These are phyloP conservation scores for Heterotrichella gracilis DNA, from an alignment of 352 stramenopile species.

Conservation along the genomic window DNA sequence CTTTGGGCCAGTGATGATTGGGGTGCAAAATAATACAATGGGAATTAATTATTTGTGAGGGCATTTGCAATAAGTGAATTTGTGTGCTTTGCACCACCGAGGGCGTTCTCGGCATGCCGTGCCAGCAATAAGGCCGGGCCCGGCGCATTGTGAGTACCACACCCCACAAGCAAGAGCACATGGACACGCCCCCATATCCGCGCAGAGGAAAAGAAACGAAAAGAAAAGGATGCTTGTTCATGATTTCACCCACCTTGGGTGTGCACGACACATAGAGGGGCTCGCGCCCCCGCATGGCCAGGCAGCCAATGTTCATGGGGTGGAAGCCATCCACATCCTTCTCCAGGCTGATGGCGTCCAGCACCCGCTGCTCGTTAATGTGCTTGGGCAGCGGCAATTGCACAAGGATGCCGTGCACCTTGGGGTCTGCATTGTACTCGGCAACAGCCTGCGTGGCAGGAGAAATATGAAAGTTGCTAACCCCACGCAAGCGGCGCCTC, in stretches of 20 bases:
- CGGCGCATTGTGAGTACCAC: no score
- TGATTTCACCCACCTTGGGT: constrained; percentile 25
- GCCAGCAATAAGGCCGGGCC: no score
- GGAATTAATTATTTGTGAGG: no score
- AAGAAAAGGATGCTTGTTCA: not conserved
- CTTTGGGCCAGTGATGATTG: no score
- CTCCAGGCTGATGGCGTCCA: constrained; percentile 48
- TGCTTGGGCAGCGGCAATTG: constrained; percentile 68
- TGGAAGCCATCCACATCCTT: constrained; percentile 97
- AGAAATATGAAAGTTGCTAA: no score
- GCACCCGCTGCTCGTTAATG: constrained; percentile 56
- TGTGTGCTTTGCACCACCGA: no score
- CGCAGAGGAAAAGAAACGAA: not conserved
- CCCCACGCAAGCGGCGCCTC: no score
- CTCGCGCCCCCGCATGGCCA: constrained; percentile 43
- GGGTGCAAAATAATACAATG: no score
- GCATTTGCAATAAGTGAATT: no score
- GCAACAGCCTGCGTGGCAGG: constrained; percentile 29
- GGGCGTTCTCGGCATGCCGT: no score
- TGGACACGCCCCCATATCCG: no score
- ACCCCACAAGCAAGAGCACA: no score
- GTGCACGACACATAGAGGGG: constrained; percentile 68
- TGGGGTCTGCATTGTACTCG: constrained; percentile 38
- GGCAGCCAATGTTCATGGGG: constrained; percentile 65
- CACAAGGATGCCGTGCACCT: constrained; percentile 71